Conservation (phyloP, 176 grass and related monocot species). For the Tuctoria greenei region DNA sequence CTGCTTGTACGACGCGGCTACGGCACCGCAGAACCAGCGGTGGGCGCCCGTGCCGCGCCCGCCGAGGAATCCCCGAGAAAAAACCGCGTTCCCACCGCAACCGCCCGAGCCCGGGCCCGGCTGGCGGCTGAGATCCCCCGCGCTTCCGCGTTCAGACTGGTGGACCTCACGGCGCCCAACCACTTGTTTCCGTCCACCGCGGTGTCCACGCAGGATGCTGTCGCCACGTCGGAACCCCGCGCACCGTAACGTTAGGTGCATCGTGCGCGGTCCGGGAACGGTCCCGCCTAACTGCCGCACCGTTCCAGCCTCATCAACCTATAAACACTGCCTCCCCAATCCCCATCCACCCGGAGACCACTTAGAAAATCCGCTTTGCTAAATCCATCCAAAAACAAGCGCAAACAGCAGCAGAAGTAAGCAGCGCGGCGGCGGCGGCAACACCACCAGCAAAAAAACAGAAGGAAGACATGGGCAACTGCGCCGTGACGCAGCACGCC, state of each 20-base stretch:
- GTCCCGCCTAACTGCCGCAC: too few species aligned
- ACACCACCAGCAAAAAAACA: not conserved
- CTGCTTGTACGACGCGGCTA: not conserved
- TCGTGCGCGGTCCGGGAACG: not conserved
- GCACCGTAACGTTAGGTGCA: not conserved
- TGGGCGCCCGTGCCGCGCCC: too few species aligned
- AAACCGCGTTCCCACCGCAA: slow-evolving; percentile 48
- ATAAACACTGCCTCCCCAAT: slow-evolving; percentile 31
- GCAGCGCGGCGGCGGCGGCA: slow-evolving; percentile 4
- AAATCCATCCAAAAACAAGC: not conserved
- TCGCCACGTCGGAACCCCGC: slow-evolving; percentile 18
- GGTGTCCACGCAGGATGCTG: slow-evolving; percentile 28
- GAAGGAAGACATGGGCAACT: slow-evolving; percentile 60
- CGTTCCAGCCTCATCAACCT: not conserved
- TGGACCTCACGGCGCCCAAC: not conserved
- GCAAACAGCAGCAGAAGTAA: not conserved
- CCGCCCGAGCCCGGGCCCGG: not conserved
- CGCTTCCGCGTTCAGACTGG: slow-evolving; percentile 44
- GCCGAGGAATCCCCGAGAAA: slow-evolving; percentile 39
- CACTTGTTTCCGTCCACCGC: not conserved
- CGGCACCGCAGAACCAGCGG: too few species aligned
- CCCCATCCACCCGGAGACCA: slow-evolving; percentile 7
- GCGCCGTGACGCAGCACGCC: slow-evolving; percentile 47
- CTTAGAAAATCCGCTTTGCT: too few species aligned
- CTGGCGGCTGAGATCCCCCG: slow-evolving; percentile 27